Evolutionary conservation across 2,329 filamentous ascomycete species (phyloP).

Genomic region (Apiospora aurea): DNA sequence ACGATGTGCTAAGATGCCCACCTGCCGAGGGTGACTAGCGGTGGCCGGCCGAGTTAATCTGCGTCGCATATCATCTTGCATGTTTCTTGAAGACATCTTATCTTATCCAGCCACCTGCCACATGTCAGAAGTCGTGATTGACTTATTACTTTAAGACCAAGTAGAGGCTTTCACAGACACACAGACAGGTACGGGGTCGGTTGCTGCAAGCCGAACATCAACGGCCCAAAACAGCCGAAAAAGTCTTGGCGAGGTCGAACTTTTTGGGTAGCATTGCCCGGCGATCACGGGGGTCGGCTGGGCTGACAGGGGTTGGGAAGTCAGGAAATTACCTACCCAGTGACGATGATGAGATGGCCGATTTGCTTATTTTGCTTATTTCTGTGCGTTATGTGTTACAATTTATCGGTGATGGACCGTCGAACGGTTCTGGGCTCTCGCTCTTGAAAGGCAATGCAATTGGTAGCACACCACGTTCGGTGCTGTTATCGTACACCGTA

Average conservation of each 20-base stretch:
- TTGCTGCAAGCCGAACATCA: neutral
- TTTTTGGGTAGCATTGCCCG: neutral
- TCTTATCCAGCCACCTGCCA: slow-evolving; percentile 11
- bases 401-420: slow-evolving; percentile 2
- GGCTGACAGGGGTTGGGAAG: neutral
- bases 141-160: slow-evolving; percentile 1
- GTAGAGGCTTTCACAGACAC: neutral
- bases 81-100: neutral
- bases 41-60: neutral
- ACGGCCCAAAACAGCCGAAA: neutral
- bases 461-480: neutral
- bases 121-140: neutral
- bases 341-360: neutral
- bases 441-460: neutral
- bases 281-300: slow-evolving; percentile 12
- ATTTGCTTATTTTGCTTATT: slow-evolving; percentile 1
- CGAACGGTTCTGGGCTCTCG: slow-evolving; percentile 9
- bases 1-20: neutral
- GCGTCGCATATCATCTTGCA: neutral
- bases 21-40: neutral
- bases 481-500: slow-evolving; percentile 7
- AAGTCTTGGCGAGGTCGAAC: neutral
- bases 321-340: slow-evolving; percentile 8
- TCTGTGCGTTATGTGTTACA: neutral
- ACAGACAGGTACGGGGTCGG: neutral